Conservation (phyloP, 176 grass and related monocot genomes). For the Elymus sibiricus region DNA sequence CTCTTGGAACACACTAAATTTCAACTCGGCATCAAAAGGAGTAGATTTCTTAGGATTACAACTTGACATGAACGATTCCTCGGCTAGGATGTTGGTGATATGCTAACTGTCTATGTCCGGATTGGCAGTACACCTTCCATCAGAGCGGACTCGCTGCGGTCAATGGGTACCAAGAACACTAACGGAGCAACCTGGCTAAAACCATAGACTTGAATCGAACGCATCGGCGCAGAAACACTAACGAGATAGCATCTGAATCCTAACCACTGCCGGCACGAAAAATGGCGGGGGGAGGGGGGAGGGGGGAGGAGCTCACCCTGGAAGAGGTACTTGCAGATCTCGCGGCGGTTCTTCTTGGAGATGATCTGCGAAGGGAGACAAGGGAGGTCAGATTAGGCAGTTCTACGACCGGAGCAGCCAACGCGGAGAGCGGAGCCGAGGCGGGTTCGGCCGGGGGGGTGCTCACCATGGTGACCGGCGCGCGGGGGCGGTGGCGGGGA, state of each 20-base stretch:
- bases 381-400: neutral
- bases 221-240: neutral
- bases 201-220: neutral
- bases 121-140: neutral
- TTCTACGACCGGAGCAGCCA: neutral
- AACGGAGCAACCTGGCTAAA: neutral
- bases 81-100: neutral
- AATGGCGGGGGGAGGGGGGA: accelerated
- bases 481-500: neutral
- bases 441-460: neutral
- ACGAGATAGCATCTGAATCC: neutral
- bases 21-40: neutral
- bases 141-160: too few relatives aligned
- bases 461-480: constrained; percentile 39
- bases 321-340: constrained; percentile 88
- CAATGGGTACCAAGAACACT: too few relatives aligned
- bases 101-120: neutral
- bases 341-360: constrained; percentile 67
- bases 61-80: too few relatives aligned
- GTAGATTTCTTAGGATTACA: too few relatives aligned
- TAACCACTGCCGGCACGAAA: too few relatives aligned
- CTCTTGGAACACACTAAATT: neutral
- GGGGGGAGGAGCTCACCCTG: constrained; percentile 29
- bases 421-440: neutral
- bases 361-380: constrained; percentile 45